Evolutionary conservation across 2,329 filamentous ascomycete genomes (phyloP), one percentile per base, ranked within the genome.

Genomic region (Penicillium sp.): DNA sequence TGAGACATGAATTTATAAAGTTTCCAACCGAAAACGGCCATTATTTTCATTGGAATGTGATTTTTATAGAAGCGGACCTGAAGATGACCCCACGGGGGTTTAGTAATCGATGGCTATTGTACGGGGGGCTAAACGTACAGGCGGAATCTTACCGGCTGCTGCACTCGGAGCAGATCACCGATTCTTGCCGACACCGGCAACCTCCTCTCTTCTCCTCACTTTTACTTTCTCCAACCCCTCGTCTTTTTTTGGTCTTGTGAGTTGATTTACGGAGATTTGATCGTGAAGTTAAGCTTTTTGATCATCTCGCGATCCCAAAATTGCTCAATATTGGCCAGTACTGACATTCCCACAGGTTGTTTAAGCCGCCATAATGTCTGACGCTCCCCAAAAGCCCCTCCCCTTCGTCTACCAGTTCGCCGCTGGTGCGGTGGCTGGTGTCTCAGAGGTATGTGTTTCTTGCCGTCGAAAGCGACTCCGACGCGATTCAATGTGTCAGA

Each of bases 341-440:
- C 55, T 48, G 49, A 53, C 51, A 47, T 39, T 19, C 16, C 41
- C n/a, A 29, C 35, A 54, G 42, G 51, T 50, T 38, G 48, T 51
- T 23, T 57, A n/a, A 46, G 48, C 47, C 50, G 16, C 36, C 78
- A 80, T 68, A 67, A 89, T 88, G 86, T 80, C 85, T 61, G 71
- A 61, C 57, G 64, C 79, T 61, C 77, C 83, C 48, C 74, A 86
- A 63, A 88, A 91, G 78, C 90, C 92, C 55, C 85, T 97, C 65
- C 91, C 91, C 56, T 97, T 97, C 78, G 76, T 85, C 66, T 97
- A 97, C 85, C 92, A 96, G 80, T 96, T 97, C 81, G 89, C 87
- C 74, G 92, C 93, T 71, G 92, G 92, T 79, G 94, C 94, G 73
- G 89, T 99, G 72, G 94, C 94, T 71, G 94, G 94, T 81, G 92